These are phyloP conservation scores for Trichoderma semiorbis DNA, from an alignment of 2,329 filamentous ascomycete species.

Conservation along the genomic window DNA sequence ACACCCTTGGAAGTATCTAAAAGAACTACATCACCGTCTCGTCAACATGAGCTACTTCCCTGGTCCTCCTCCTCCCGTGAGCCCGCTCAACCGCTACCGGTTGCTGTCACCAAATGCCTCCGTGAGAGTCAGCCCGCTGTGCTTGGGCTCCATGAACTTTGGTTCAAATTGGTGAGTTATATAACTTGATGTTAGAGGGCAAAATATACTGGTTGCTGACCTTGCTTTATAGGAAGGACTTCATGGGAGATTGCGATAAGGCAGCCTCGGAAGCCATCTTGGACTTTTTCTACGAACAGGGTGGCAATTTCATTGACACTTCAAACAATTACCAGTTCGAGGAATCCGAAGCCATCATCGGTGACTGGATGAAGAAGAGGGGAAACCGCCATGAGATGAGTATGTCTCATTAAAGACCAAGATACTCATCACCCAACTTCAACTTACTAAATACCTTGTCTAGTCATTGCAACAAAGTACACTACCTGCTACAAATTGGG, in stretches of 20 bases:
- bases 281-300: slow-evolving; percentile 60
- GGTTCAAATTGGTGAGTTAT: slow-evolving; percentile 48
- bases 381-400: slow-evolving; percentile 63
- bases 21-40: neutral
- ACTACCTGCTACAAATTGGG: slow-evolving; percentile 55
- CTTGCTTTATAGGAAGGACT: slow-evolving; percentile 39
- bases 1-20: neutral
- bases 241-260: slow-evolving; percentile 64
- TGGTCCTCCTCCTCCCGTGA: slow-evolving; percentile 46
- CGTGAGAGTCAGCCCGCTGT: slow-evolving; percentile 64
- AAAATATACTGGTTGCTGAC: neutral
- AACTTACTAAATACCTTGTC: neutral
- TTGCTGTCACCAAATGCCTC: slow-evolving; percentile 63
- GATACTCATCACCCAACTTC: neutral
- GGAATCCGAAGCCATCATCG: slow-evolving; percentile 63
- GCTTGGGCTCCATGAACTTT: slow-evolving; percentile 64
- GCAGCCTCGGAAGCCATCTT: slow-evolving; percentile 60
- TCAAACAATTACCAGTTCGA: slow-evolving; percentile 64
- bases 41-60: neutral
- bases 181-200: neutral
- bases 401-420: slow-evolving; percentile 28
- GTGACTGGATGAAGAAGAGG: slow-evolving; percentile 66
- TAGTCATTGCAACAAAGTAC: slow-evolving; percentile 68
- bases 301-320: slow-evolving; percentile 72
- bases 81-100: slow-evolving; percentile 61